Evolutionary conservation across 2,329 filamentous ascomycete genomes (phyloP).

Genomic region (Teratosphaeria viscida): DNA sequence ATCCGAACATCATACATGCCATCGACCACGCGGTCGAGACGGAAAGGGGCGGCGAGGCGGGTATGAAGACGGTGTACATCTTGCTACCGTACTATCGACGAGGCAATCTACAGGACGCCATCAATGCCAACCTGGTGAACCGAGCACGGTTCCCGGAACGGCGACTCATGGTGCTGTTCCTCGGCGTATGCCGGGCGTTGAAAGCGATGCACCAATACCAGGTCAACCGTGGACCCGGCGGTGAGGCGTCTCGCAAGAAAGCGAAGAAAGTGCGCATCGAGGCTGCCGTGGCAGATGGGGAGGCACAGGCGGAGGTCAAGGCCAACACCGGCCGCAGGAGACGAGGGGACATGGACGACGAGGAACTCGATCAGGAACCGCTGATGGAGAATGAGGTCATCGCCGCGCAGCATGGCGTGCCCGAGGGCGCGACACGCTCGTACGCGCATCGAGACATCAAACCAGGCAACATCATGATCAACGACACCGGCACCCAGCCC

Average conservation of each 20-base stretch:
- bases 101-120: slow-evolving; percentile 93
- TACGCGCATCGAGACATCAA: slow-evolving; percentile 97
- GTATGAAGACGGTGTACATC: slow-evolving; percentile 90
- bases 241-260: slow-evolving; percentile 40
- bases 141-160: slow-evolving; percentile 82
- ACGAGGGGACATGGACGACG: slow-evolving; percentile 47
- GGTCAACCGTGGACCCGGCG: slow-evolving; percentile 47
- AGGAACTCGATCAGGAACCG: slow-evolving; percentile 67
- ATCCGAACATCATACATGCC: slow-evolving; percentile 76
- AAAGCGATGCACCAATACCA: slow-evolving; percentile 86
- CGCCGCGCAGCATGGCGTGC: slow-evolving; percentile 55
- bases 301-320: slow-evolving; percentile 34
- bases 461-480: slow-evolving; percentile 98
- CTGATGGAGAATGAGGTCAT: slow-evolving; percentile 68
- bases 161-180: slow-evolving; percentile 76
- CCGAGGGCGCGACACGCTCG: slow-evolving; percentile 59
- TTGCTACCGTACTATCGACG: slow-evolving; percentile 89
- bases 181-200: slow-evolving; percentile 82
- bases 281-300: slow-evolving; percentile 44
- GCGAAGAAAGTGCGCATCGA: slow-evolving; percentile 46
- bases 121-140: slow-evolving; percentile 97
- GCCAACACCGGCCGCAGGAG: slow-evolving; percentile 36
- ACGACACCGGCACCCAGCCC: slow-evolving; percentile 74
- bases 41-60: slow-evolving; percentile 50
- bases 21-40: slow-evolving; percentile 73